Conservation (phyloP, 768 basidiomycete species). For the Auriscalpium microsporum region DNA sequence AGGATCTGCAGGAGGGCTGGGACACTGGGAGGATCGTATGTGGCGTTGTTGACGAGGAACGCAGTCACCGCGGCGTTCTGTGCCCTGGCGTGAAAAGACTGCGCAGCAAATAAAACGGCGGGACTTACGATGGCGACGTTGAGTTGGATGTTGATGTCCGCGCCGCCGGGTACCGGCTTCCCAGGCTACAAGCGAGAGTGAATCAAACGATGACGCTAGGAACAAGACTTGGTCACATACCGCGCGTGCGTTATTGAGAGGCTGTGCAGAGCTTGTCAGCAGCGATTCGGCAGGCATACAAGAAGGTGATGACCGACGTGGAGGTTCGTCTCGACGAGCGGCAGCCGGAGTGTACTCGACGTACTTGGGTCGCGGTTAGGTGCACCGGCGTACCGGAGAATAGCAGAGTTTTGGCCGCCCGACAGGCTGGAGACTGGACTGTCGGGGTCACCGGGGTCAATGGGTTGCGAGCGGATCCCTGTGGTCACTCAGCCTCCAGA, state of each 20-base stretch:
- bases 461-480: conserved; percentile 18
- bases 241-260: conserved; percentile 7
- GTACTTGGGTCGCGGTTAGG: conserved; percentile 21
- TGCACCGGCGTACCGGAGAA: conserved; percentile 31
- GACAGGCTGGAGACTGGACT: conserved; percentile 17
- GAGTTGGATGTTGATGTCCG: conserved; percentile 16
- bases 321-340: conserved; percentile 15
- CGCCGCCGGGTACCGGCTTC: conserved; percentile 12
- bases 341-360: conserved; percentile 3
- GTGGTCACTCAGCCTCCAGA: not conserved
- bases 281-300: not conserved
- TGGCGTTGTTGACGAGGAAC: conserved; percentile 29
- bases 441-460: no score
- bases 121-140: conserved; percentile 11
- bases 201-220: not conserved
- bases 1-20: conserved; percentile 54
- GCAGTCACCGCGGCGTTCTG: not conserved
- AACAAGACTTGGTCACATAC: not conserved
- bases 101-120: not conserved
- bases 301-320: conserved; percentile 6
- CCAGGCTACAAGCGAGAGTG: conserved; percentile 14
- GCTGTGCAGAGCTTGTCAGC: not conserved
- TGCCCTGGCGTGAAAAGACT: conserved; percentile 2
- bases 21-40: conserved; percentile 32
- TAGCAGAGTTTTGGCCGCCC: conserved; percentile 29